A percentile compares a stretch with the other conserved stretches of the same genome.
phyloP scores from a whole-genome alignment of 1,139 yeast species.

The Fermentozyma sake region DNA sequence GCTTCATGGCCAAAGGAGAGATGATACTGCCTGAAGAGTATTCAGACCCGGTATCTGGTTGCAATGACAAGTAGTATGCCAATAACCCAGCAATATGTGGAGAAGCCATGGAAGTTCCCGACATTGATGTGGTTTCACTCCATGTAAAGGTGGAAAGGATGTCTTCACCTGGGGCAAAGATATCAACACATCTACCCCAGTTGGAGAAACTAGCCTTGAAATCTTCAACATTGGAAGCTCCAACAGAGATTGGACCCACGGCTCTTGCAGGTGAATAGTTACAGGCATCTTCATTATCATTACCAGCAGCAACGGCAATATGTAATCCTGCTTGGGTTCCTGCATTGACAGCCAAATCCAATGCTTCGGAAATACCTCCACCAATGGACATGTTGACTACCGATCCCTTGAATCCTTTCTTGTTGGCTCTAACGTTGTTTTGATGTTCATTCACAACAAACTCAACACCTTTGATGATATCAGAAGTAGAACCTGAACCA shows the following conservation, averaged over 20 bases:
- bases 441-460: conserved; percentile 38
- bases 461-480: conserved; percentile 42
- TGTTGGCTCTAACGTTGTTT: conserved; percentile 20
- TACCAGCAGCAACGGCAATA: conserved; percentile 45
- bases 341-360: conserved; percentile 41
- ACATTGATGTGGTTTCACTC: conserved; percentile 29
- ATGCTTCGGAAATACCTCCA: conserved; percentile 38
- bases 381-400: conserved; percentile 44
- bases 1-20: conserved; percentile 33
- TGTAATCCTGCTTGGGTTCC: conserved; percentile 39
- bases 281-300: conserved; percentile 42
- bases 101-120: conserved; percentile 45
- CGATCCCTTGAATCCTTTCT: conserved; percentile 41
- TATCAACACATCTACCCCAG: conserved; percentile 42
- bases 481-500: conserved; percentile 40
- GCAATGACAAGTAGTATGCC: conserved; percentile 38
- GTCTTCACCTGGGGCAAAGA: conserved; percentile 43
- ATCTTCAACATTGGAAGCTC: conserved; percentile 37
- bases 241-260: conserved; percentile 39
- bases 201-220: conserved; percentile 39
- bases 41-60: conserved; percentile 36
- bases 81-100: conserved; percentile 42
- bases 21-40: conserved; percentile 17
- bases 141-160: conserved; percentile 39
- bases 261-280: conserved; percentile 42